phyloP scores from a whole-genome alignment of 106 monocot genomes.

The Agapanthus africanus region DNA sequence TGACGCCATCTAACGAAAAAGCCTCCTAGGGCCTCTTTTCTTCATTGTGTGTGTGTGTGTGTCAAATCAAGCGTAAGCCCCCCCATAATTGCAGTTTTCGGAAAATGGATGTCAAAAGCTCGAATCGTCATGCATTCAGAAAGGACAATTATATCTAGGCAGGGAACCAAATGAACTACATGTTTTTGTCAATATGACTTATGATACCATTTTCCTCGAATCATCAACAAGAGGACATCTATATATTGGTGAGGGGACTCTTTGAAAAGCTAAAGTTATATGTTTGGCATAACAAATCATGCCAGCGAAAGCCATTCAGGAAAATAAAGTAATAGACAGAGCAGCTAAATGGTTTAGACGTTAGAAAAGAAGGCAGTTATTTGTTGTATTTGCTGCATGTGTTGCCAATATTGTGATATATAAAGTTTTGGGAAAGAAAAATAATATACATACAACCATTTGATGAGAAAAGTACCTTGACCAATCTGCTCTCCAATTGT shows the following conservation, averaged over 20 bases:
- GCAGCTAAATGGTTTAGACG: background rate
- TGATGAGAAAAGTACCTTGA: constrained; percentile 64
- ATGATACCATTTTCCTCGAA: background rate
- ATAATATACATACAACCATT: background rate
- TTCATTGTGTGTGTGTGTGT: too few species aligned
- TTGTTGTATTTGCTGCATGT: background rate
- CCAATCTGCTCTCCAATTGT: constrained; percentile 94
- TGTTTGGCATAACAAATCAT: background rate
- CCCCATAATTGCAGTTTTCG: too few species aligned
- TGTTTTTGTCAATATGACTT: background rate
- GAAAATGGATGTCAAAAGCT: too few species aligned
- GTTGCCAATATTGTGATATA: background rate
- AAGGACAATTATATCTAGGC: background rate
- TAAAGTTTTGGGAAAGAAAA: background rate
- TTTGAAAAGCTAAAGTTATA: background rate
- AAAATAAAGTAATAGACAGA: constrained; percentile 3
- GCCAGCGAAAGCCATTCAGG: background rate
- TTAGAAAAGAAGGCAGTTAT: background rate
- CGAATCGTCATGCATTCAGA: too few species aligned
- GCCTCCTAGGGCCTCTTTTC: too few species aligned
- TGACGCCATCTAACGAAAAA: too few species aligned
- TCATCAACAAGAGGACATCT: background rate
- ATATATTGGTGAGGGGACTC: background rate
- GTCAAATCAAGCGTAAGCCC: too few species aligned
- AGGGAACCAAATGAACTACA: background rate